Base-by-base conservation (phyloP, 371 early-diverging fungal species). In the Lichtheimia hyalospora region DNA sequence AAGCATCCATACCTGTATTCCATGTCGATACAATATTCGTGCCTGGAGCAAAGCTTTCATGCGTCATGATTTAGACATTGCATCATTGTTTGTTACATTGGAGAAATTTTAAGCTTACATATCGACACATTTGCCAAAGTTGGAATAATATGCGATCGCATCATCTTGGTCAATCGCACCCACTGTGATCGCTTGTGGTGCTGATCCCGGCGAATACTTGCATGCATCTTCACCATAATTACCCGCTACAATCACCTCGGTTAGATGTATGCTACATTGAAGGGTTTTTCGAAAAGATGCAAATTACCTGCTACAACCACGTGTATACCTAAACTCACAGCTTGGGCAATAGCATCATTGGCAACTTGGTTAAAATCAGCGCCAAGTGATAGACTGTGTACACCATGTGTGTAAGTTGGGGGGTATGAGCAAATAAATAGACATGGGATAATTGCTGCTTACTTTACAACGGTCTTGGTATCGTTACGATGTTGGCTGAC, bases 151-250 rank as follows among this genome's bases (percentile, higher is more conserved):
- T 8, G 92, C 89, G 34, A 87, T 77, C 1, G 78, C 79, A 71
- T 93, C 93, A 49, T 84, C 82, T 34, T 72, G 63, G 69, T 90
- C 87, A 15, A 90, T 89, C 0, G 94, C 93, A 7, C 95, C 99
- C 7, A 96, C 96, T 0, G 96, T 96, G 49, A 96, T 74, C 2
- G 92, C 95, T 39, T 86, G 79, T 7, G 82, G 73, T 2, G 90
- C 89, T 15, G 91, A 86, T 15, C 92, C 93, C 20, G 99, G 97
- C 0, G 93, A 92, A 56, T 84, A 88, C 39, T 77, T 67, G 69
- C 97, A 96, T 1, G 97, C 96, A 67, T 93, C 88, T 59, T 75
- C 78, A 44, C 77, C 84, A 43, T 82, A 81, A 50, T 85, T 86
- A 10, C 87, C 87, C 13, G 87, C 85, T 54, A 59, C 21, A 20